Evolutionary conservation across 495 filamentous ascomycete genomes (phyloP).

Genomic region (Umbilicaria muhlenbergii): DNA sequence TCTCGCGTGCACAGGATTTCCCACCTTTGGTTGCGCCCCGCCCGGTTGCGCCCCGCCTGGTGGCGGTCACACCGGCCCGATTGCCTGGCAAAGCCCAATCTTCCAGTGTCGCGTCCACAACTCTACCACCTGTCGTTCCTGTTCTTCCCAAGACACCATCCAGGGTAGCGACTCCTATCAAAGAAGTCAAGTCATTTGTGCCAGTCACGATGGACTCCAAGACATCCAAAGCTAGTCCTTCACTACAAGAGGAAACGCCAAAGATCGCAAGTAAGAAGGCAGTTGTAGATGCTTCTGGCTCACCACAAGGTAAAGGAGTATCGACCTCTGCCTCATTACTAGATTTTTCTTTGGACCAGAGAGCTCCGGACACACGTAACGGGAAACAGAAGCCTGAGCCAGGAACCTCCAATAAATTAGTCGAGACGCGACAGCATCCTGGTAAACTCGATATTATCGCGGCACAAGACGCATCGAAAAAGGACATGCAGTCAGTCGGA

Average conservation of each 20-base stretch:
- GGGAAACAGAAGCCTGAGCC: constrained; percentile 2
- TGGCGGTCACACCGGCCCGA: constrained; percentile 24
- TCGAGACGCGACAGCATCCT: constrained; percentile 39
- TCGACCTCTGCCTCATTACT: constrained; percentile 7
- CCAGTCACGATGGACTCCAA: constrained; percentile 13
- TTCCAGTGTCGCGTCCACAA: constrained; percentile 26
- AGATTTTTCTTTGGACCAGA: constrained; percentile 3
- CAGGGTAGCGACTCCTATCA: constrained; percentile 29
- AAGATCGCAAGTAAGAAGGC: too few relatives aligned
- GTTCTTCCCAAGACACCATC: constrained; percentile 44
- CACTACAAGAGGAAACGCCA: too few relatives aligned
- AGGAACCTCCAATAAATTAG: constrained; percentile 13
- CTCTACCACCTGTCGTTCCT: constrained; percentile 43
- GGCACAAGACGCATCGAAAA: constrained; percentile 25
- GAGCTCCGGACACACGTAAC: too few relatives aligned
- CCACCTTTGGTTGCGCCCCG: constrained; percentile 31
- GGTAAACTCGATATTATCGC: constrained; percentile 50
- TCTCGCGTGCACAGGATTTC: constrained; percentile 29
- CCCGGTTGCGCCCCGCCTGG: constrained; percentile 31
- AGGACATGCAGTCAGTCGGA: constrained; percentile 20
- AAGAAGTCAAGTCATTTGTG: constrained; percentile 20
- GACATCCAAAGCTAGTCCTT: constrained; percentile 18
- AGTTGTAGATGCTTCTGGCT: too few relatives aligned
- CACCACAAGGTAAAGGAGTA: too few relatives aligned
- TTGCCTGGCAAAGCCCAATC: constrained; percentile 13